Base-by-base conservation (phyloP, 106 monocot genomes). In the Acanthochlamys bracteata region DNA sequence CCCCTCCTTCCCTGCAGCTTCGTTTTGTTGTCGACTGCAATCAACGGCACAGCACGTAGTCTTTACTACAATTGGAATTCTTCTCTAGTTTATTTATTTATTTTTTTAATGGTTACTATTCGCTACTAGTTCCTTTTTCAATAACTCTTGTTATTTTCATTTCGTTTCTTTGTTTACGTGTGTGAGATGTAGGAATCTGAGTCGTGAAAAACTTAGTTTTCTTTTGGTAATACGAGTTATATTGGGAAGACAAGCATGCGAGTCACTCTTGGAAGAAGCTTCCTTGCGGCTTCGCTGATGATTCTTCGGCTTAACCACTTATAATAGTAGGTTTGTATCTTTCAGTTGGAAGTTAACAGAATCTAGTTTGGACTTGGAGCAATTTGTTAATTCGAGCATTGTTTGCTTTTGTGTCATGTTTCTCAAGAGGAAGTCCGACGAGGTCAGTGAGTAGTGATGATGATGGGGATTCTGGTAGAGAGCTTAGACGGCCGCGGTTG, bases 211-310 rank as follows among this genome's bases (percentile, higher is more conserved):
- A 1, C 33, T 33, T 3, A 6, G 6, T 33, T 33, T 33, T 33
- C 1, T 33, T 33, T 33, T 6, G 6, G 33, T 33, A 33, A 33
- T 6, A 33, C 33, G n/a, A 51, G 51, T 51, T 51, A 51, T 13
- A 51, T 51, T 13, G 51, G n/a, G 10, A 9, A 1, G 51, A 51
- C 63, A 27, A 41, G 57, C 70, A 72, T 84, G 69, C 66, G 61
- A 23, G 33, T 76, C 42, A 85, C 77, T 78, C 63, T 67, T 68
- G 41, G 64, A 53, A 55, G 87, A 83, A 87, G 69, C 71, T 87
- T 87, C 87, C 53, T 26, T 39, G 77, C 66, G 63, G 63, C 75
- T 87, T 87, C 83, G 46, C 49, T 43, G 11, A 25, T 4, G 39
- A 39, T 51, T 40, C 0, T 55, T 25, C 20, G 41, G 17, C 67